Evolutionary conservation across 1,284 basidiomycete species (phyloP).

Genomic region (Ustilago tritici): DNA sequence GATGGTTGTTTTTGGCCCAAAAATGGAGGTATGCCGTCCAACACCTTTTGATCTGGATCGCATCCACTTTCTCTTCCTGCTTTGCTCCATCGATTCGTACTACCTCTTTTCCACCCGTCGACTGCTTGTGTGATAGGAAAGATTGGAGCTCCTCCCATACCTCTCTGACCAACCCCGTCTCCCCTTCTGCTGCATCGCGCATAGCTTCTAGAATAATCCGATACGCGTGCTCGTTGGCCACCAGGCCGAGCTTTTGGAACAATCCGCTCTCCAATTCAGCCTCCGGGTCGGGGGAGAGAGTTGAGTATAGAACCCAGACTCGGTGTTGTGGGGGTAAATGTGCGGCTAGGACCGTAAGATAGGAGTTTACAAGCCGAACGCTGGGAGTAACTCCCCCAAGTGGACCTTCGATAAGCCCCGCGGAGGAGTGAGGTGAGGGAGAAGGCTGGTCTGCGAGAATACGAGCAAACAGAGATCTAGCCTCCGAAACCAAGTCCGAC

Average conservation of each 20-base stretch:
- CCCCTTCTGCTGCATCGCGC: neutral
- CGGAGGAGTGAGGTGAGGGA: constrained; percentile 1
- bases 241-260: constrained; percentile 40
- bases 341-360: constrained; percentile 78
- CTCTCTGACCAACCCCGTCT: constrained; percentile 10
- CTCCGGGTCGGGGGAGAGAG: neutral
- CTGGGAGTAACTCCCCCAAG: constrained; percentile 77
- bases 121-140: constrained; percentile 3
- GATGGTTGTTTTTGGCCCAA: constrained; percentile 28
- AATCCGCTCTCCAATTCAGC: constrained; percentile 30
- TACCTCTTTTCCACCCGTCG: neutral
- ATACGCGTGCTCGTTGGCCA: constrained; percentile 56
- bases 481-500: constrained; percentile 81
- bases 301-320: constrained; percentile 9
- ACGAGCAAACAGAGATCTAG: constrained; percentile 77
- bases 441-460: constrained; percentile 74
- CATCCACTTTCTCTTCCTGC: constrained; percentile 13
- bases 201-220: constrained; percentile 47
- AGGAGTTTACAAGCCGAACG: constrained; percentile 81
- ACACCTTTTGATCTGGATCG: constrained; percentile 32
- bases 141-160: constrained; percentile 44
- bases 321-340: constrained; percentile 60
- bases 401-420: constrained; percentile 63
- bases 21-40: constrained; percentile 54
- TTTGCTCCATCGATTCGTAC: neutral